A percentile compares a stretch with the other conserved stretches of the same genome.
Conservation (phyloP, 2,329 filamentous ascomycete genomes). For the Parastagonospora nodorum region DNA sequence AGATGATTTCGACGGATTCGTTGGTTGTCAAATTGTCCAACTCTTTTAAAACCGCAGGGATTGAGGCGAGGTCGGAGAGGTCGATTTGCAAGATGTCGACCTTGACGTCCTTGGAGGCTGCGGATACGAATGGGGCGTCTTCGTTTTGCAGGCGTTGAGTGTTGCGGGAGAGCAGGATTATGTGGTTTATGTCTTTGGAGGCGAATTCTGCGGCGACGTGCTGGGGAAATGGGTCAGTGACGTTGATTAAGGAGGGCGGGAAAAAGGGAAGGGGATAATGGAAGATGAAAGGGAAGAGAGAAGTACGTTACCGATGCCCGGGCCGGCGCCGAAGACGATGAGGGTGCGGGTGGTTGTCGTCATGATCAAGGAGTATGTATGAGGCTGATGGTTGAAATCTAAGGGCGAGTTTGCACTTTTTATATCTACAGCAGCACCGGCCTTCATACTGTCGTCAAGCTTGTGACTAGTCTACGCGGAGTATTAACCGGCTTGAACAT, state of each 20-base stretch:
- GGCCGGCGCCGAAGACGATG: slow-evolving; percentile 54
- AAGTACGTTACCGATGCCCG: slow-evolving; percentile 52
- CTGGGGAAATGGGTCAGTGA: not conserved
- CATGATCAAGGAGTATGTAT: not conserved
- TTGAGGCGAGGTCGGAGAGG: slow-evolving; percentile 47
- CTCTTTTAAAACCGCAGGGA: slow-evolving; percentile 48
- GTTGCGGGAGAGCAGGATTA: slow-evolving; percentile 57
- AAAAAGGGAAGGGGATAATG: too few relatives aligned
- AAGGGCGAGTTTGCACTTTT: not conserved
- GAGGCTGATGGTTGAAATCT: too few relatives aligned
- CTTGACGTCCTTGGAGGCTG: slow-evolving; percentile 32
- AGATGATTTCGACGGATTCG: slow-evolving; percentile 53
- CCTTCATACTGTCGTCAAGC: not conserved
- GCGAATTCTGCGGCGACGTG: slow-evolving; percentile 50
- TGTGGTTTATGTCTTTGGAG: slow-evolving; percentile 51
- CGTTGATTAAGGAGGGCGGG: too few relatives aligned
- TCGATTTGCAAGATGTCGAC: slow-evolving; percentile 55
- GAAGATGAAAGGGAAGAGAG: not conserved
- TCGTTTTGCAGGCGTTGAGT: slow-evolving; percentile 47
- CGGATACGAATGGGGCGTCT: slow-evolving; percentile 36
- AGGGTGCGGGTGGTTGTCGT: slow-evolving; percentile 31
- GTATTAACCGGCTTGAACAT: not conserved
- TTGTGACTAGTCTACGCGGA: not conserved
- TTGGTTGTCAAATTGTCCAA: slow-evolving; percentile 43
- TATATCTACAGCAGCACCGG: not conserved